phyloP scores from a whole-genome alignment of 2,329 filamentous ascomycete genomes.

The Exophiala calicioides region DNA sequence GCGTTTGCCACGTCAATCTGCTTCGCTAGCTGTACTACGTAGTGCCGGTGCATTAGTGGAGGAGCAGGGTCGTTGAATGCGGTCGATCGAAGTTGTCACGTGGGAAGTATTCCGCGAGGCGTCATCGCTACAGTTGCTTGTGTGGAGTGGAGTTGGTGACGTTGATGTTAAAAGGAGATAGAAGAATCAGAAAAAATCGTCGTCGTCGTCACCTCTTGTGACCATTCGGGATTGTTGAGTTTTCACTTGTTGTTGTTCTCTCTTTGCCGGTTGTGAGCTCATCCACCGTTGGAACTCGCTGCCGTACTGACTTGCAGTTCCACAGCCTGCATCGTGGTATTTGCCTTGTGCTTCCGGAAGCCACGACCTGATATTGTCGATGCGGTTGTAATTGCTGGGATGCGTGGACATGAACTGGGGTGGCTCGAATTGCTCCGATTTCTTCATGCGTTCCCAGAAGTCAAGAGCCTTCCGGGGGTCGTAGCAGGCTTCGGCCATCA shows the following conservation, averaged over 20 bases:
- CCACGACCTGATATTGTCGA: constrained; percentile 57
- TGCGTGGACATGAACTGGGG: constrained; percentile 63
- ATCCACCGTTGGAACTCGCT: constrained; percentile 23
- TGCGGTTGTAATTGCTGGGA: constrained; percentile 57
- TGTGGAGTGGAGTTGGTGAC: constrained; percentile 6
- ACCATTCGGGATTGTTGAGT: constrained; percentile 3
- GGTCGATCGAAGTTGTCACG: too few relatives aligned
- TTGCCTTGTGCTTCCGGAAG: constrained; percentile 42
- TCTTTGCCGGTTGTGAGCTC: background rate
- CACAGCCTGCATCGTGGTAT: constrained; percentile 45
- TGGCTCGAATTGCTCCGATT: constrained; percentile 42
- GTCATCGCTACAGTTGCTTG: background rate
- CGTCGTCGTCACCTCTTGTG: constrained; percentile 9
- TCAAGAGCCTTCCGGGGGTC: constrained; percentile 57
- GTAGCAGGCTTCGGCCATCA: constrained; percentile 65
- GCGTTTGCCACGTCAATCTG: constrained; percentile 5
- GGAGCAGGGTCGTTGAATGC: too few relatives aligned
- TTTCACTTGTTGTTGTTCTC: background rate
- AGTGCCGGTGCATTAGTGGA: too few relatives aligned
- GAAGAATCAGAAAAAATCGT: constrained; percentile 23
- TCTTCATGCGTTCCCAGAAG: constrained; percentile 57
- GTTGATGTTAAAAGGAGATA: too few relatives aligned
- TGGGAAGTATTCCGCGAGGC: too few relatives aligned
- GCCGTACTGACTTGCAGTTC: constrained; percentile 25
- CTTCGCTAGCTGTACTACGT: too few relatives aligned